These are phyloP conservation scores for Agastache rugosa DNA, from an alignment of 257 asterid genomes.

Conservation along the genomic window DNA sequence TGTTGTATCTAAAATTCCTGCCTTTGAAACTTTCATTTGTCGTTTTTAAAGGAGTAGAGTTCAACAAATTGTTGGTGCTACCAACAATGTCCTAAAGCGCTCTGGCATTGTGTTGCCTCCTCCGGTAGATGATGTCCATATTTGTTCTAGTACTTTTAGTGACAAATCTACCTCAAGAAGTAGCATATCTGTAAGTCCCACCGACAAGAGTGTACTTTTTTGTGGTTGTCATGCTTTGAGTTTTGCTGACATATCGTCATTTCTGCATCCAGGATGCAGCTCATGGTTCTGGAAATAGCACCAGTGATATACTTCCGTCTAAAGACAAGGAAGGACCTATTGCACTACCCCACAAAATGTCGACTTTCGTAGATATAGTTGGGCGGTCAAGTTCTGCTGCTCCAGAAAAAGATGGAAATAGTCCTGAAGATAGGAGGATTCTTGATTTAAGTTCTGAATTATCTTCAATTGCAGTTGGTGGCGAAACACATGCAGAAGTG, in stretches of 20 bases:
- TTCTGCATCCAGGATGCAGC: slow-evolving; percentile 53
- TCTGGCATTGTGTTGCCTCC: slow-evolving; percentile 81
- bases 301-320: slow-evolving; percentile 40
- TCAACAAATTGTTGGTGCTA: slow-evolving; percentile 84
- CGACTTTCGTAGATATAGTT: slow-evolving; percentile 84
- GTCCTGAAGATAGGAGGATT: slow-evolving; percentile 44
- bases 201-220: slow-evolving; percentile 16
- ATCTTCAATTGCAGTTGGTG: slow-evolving; percentile 41
- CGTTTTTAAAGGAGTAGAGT: slow-evolving; percentile 73
- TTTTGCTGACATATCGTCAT: slow-evolving; percentile 30
- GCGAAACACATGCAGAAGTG: slow-evolving; percentile 35
- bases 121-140: slow-evolving; percentile 58
- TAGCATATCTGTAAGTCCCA: slow-evolving; percentile 58
- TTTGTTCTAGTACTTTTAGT: slow-evolving; percentile 43
- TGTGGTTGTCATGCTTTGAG: not conserved
- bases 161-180: slow-evolving; percentile 54
- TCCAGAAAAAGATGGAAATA: slow-evolving; percentile 58
- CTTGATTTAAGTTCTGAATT: slow-evolving; percentile 38
- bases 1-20: slow-evolving; percentile 31
- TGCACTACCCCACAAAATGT: slow-evolving; percentile 56
- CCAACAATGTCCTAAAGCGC: slow-evolving; percentile 58
- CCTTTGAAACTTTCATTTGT: slow-evolving; percentile 28
- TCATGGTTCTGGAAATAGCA: slow-evolving; percentile 48
- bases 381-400: slow-evolving; percentile 65
- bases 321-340: slow-evolving; percentile 57